These are phyloP conservation scores for Trichophaea hybrida DNA, from an alignment of 2,329 filamentous ascomycete species.

Conservation along the genomic window DNA sequence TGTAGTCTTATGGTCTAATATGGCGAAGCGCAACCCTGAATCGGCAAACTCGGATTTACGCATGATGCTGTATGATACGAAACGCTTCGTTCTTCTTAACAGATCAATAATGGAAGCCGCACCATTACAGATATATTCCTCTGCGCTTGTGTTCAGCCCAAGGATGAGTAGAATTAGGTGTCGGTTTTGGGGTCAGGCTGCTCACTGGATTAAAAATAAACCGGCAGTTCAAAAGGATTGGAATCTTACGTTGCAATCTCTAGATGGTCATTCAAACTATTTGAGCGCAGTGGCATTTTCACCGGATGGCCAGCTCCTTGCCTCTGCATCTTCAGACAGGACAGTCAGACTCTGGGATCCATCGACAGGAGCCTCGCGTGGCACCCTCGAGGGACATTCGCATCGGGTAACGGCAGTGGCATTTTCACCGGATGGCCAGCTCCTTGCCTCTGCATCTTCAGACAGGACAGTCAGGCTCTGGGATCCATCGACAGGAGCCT, in stretches of 20 bases:
- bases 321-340: too few species aligned
- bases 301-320: too few species aligned
- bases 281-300: neutral
- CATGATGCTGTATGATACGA: neutral
- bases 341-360: too few species aligned
- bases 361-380: too few species aligned
- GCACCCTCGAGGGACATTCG: too few species aligned
- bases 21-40: neutral
- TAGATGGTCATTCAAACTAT: constrained; percentile 63
- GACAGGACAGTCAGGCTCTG: too few species aligned
- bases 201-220: neutral
- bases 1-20: neutral
- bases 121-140: neutral
- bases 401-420: too few species aligned
- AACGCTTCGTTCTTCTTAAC: neutral
- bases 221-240: neutral
- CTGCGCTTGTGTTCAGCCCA: neutral
- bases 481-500: too few species aligned
- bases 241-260: constrained; percentile 77
- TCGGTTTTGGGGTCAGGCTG: neutral
- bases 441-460: too few species aligned
- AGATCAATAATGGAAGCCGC: neutral
- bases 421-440: too few species aligned
- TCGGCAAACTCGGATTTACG: neutral
- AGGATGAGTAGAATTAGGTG: neutral